Percentiles rank a stretch among this genome's conserved stretches.
phyloP scores from a whole-genome alignment of 2,329 filamentous ascomycete species.

The Onygenales sp. region DNA sequence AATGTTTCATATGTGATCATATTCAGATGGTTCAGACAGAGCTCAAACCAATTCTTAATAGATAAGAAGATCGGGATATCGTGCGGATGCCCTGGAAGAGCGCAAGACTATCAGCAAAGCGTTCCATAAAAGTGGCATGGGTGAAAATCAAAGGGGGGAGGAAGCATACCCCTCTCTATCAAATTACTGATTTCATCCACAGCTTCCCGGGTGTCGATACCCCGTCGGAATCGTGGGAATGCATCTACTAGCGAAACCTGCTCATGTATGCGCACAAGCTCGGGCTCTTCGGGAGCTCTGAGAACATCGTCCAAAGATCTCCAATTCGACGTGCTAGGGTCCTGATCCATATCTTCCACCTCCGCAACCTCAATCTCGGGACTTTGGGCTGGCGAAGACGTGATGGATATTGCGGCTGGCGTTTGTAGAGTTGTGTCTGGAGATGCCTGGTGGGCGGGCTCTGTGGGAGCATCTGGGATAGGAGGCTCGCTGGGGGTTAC shows the following conservation, averaged over 20 bases:
- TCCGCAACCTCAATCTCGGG: conserved; percentile 42
- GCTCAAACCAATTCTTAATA: conserved; percentile 35
- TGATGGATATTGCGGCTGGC: conserved; percentile 28
- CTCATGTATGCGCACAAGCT: conserved; percentile 27
- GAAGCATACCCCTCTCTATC: conserved; percentile 28
- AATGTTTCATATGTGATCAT: conserved; percentile 26
- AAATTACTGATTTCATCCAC: conserved; percentile 22
- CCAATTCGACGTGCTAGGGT: conserved; percentile 37
- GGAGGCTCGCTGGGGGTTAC: background rate
- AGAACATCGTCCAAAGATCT: conserved; percentile 26
- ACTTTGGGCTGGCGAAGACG: conserved; percentile 35
- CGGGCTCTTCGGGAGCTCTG: conserved; percentile 20
- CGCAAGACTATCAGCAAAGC: background rate
- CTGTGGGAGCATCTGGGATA: background rate
- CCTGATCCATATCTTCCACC: conserved; percentile 40
- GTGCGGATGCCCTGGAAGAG: conserved; percentile 19
- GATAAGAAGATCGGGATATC: conserved; percentile 23
- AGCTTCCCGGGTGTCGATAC: conserved; percentile 22
- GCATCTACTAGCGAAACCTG: conserved; percentile 22
- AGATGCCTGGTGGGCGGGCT: conserved; percentile 6
- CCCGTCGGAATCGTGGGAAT: conserved; percentile 27
- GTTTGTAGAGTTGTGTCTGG: conserved; percentile 9
- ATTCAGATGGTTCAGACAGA: conserved; percentile 25
- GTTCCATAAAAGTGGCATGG: background rate
- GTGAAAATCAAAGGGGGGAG: background rate